Conservation (phyloP, 805 yeast species). For the Candida arabinofermentans region DNA sequence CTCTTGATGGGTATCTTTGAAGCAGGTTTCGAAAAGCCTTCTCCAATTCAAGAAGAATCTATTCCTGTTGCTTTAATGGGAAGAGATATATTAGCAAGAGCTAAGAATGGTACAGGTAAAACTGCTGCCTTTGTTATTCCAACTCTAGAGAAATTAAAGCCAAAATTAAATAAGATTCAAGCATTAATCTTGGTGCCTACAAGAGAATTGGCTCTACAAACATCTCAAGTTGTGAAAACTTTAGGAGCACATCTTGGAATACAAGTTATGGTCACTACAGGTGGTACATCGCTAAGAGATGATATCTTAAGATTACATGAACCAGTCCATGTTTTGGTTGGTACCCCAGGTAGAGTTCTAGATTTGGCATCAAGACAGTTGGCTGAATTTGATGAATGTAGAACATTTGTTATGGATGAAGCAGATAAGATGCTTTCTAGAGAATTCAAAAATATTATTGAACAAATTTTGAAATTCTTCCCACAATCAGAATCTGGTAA, state of each 20-base stretch:
- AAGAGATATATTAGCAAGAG: conserved; percentile 93
- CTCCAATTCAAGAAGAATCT: conserved; percentile 96
- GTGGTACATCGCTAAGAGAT: conserved; percentile 92
- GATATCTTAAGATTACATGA: conserved; percentile 91
- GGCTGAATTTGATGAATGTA: conserved; percentile 84
- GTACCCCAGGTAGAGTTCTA: conserved; percentile 96
- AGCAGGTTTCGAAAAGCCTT: conserved; percentile 97
- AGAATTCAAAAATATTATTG: conserved; percentile 84
- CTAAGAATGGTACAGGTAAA: conserved; percentile 98
- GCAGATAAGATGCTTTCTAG: conserved; percentile 95
- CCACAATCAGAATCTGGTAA: conserved; percentile 42
- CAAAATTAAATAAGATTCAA: conserved; percentile 80
- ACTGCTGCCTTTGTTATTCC: conserved; percentile 98
- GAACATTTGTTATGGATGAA: conserved; percentile 94
- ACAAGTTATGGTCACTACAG: conserved; percentile 96
- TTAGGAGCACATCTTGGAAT: conserved; percentile 90
- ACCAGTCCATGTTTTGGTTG: conserved; percentile 90
- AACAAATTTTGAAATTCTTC: conserved; percentile 78
- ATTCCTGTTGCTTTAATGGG: conserved; percentile 95
- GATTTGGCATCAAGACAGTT: conserved; percentile 87
- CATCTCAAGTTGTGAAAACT: conserved; percentile 95
- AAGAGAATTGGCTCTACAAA: conserved; percentile 95
- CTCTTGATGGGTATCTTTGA: conserved; percentile 97
- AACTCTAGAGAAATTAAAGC: conserved; percentile 81
- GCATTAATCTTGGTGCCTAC: conserved; percentile 94